Conservation (phyloP, 768 basidiomycete species). For the Rhodotorula sphaerocarpa region DNA sequence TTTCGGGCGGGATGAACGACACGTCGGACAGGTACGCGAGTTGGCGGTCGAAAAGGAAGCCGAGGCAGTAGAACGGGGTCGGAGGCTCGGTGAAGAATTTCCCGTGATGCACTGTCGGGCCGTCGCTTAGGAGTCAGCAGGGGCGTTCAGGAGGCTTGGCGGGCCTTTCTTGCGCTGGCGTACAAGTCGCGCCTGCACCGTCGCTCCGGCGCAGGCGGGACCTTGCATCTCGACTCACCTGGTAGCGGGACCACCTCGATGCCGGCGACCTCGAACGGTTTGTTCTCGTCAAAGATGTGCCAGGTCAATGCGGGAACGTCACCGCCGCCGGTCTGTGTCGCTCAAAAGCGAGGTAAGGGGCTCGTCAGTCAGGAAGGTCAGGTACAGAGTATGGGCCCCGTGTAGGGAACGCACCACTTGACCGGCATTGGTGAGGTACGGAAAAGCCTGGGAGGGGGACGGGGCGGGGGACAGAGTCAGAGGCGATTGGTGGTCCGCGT, state of each 20-base stretch:
- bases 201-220: too few species aligned
- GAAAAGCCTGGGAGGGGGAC: conserved; percentile 52
- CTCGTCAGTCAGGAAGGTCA: neutral
- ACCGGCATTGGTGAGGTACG: conserved; percentile 68
- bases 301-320: conserved; percentile 76
- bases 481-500: neutral
- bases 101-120: conserved; percentile 38
- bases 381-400: too few species aligned
- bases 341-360: neutral
- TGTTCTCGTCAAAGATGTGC: conserved; percentile 57
- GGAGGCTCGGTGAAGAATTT: conserved; percentile 34
- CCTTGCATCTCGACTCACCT: too few species aligned
- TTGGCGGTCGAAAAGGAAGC: conserved; percentile 49
- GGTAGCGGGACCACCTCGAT: conserved; percentile 41
- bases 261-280: conserved; percentile 37
- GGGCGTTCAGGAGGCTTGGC: too few species aligned
- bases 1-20: conserved; percentile 65
- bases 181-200: too few species aligned
- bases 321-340: conserved; percentile 41
- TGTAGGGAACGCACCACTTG: conserved; percentile 57
- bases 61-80: conserved; percentile 34
- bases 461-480: too few species aligned
- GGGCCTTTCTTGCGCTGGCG: too few species aligned
- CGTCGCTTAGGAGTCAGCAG: neutral
- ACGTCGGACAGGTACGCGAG: conserved; percentile 77